Evolutionary conservation across 2,329 filamentous ascomycete species (phyloP), one percentile per base, ranked within the genome.

Genomic region (Cladobotryum protrusum): DNA sequence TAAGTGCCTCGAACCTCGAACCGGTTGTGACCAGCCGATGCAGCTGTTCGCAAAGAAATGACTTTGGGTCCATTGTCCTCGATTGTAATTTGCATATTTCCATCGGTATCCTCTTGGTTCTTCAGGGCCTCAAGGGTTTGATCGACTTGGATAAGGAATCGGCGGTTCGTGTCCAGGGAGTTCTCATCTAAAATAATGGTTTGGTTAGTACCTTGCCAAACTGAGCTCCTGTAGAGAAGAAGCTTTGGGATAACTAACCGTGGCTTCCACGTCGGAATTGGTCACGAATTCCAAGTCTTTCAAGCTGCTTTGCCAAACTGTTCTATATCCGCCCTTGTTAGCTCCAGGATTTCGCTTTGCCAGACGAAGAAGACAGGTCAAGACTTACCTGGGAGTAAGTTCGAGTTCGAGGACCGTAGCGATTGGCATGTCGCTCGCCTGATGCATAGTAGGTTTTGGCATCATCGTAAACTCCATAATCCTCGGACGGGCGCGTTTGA

Each of bases 81-180:
- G 60, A 97, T 95, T 29, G 93, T 99, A 67, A 99, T 99, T 68
- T 97, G 91, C 77, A 89, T 88, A 68, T 99, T 96, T 50, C 81
- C 77, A 69, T 99, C 91, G 29, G 91, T 95, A 63, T 99, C 93
- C 68, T 99, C 93, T 57, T 92, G 86, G 35, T 82, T 81, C 54
- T 89, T 77, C 41, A 99, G 76, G 52, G 81, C 85, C 63, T 90
- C 79, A 50, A 96, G 77, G 1, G 91, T 96, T 18, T 82, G 75
- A 44, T 95, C 86, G 61, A 97, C 91, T 59, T 93, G 81, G 65
- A 97, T 83, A 35, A 95, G 78, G 68, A 95, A 96, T 58, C 85
- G 86, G 54, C 89, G 87, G 52, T 70, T 67, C 50, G 86, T 81
- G 44, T 81, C 75, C 45, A 81, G 73, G 33, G 82, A 79, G 43